Evolutionary conservation across 495 filamentous ascomycete genomes (phyloP).

Genomic region (Friedmanniomyces endolithicus): DNA sequence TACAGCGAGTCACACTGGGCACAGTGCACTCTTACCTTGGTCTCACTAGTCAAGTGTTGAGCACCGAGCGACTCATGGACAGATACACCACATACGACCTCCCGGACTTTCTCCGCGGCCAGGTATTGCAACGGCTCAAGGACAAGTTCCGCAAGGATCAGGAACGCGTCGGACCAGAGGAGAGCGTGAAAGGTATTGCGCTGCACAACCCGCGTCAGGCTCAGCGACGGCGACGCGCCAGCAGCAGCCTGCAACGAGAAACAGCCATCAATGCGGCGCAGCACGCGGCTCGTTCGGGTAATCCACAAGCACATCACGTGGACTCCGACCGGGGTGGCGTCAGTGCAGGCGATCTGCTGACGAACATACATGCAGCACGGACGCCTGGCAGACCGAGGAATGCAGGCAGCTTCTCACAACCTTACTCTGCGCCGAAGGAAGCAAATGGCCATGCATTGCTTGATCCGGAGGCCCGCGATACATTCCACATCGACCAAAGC

Average conservation of each 20-base stretch:
- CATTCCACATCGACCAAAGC: slow-evolving; percentile 38
- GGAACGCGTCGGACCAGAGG: slow-evolving; percentile 72
- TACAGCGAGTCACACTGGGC: slow-evolving; percentile 86
- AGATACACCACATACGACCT: slow-evolving; percentile 83
- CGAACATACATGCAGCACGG: slow-evolving; percentile 46
- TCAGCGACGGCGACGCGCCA: slow-evolving; percentile 53
- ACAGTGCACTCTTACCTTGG: slow-evolving; percentile 92
- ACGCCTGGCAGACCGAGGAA: slow-evolving; percentile 29
- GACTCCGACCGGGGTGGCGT: slow-evolving; percentile 20
- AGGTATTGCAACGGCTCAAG: slow-evolving; percentile 73
- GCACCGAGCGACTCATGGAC: slow-evolving; percentile 83
- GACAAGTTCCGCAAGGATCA: slow-evolving; percentile 81
- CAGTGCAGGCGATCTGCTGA: slow-evolving; percentile 55
- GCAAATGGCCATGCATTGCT: slow-evolving; percentile 40
- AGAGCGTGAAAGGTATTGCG: slow-evolving; percentile 86
- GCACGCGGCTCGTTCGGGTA: slow-evolving; percentile 13
- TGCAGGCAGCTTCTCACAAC: slow-evolving; percentile 31
- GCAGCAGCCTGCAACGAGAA: slow-evolving; percentile 66
- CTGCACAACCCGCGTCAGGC: slow-evolving; percentile 69
- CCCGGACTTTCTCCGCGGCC: slow-evolving; percentile 79
- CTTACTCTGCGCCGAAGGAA: slow-evolving; percentile 26
- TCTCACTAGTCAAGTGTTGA: slow-evolving; percentile 75
- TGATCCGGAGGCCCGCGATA: slow-evolving; percentile 33
- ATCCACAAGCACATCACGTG: slow-evolving; percentile 1
- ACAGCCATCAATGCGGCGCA: slow-evolving; percentile 48